phyloP scores from a whole-genome alignment of 805 yeast species.

The Saccharomycopsis lassenensis region DNA sequence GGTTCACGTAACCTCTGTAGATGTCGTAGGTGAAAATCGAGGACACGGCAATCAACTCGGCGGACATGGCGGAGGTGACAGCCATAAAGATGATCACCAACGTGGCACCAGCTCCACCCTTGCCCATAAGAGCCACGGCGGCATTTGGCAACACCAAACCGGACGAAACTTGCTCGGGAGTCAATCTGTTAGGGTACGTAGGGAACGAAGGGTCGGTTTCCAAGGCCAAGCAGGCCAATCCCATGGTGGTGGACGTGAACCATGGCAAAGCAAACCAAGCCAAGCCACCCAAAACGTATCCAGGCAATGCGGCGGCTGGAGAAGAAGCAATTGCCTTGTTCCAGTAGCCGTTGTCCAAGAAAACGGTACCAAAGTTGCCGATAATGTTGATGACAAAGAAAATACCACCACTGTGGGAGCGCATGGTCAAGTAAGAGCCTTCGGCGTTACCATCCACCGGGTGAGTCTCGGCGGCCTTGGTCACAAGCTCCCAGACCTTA shows the following conservation, averaged over 20 bases:
- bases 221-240: conserved; percentile 69
- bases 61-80: conserved; percentile 84
- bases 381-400: conserved; percentile 82
- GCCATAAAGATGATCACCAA: conserved; percentile 81
- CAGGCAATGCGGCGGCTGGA: conserved; percentile 78
- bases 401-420: conserved; percentile 76
- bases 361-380: conserved; percentile 85
- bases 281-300: conserved; percentile 78
- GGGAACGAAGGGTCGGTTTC: conserved; percentile 68
- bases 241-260: conserved; percentile 74
- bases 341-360: conserved; percentile 80
- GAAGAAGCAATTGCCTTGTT: conserved; percentile 80
- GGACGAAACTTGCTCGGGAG: conserved; percentile 61
- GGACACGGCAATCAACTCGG: conserved; percentile 82
- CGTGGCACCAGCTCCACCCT: conserved; percentile 79
- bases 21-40: conserved; percentile 80
- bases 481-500: conserved; percentile 63
- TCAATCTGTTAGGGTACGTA: conserved; percentile 59
- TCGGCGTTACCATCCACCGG: conserved; percentile 75
- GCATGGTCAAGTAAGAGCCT: conserved; percentile 85
- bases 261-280: conserved; percentile 91
- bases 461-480: conserved; percentile 41
- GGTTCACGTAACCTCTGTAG: conserved; percentile 70
- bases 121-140: conserved; percentile 76
- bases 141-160: conserved; percentile 63